Conservation (phyloP, 2,329 filamentous ascomycete species). For the Stachybotrys elegans region DNA sequence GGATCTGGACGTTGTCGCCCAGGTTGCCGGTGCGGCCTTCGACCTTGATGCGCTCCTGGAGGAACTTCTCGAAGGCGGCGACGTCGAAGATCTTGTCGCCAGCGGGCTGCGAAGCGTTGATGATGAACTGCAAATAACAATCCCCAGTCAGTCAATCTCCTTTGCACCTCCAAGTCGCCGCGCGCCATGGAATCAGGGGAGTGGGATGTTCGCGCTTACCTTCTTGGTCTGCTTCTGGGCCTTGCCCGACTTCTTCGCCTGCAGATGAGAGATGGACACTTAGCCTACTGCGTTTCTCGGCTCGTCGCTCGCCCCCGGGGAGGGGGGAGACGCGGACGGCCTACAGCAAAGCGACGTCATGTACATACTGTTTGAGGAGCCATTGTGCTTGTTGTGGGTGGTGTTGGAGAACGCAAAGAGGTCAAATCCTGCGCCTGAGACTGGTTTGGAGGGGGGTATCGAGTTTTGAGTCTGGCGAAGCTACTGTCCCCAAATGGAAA, state of each 20-base stretch:
- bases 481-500: conserved; percentile 5
- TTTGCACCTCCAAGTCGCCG: neutral
- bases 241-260: conserved; percentile 63
- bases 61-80: conserved; percentile 98
- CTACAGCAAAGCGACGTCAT: conserved; percentile 90
- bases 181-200: no score
- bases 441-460: conserved; percentile 8
- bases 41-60: conserved; percentile 99
- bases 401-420: conserved; percentile 49
- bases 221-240: conserved; percentile 83
- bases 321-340: conserved; percentile 30
- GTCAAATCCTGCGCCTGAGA: conserved; percentile 75
- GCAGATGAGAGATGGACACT: conserved; percentile 48
- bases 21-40: conserved; percentile 98
- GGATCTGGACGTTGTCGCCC: conserved; percentile 86
- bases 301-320: conserved; percentile 5
- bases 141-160: conserved; percentile 11
- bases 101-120: conserved; percentile 97
- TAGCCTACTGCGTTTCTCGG: conserved; percentile 86
- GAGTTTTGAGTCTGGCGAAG: no score
- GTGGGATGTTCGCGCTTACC: conserved; percentile 42
- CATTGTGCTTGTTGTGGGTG: conserved; percentile 58
- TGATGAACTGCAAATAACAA: conserved; percentile 70
- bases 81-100: conserved; percentile 99
- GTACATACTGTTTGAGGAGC: conserved; percentile 84